These are phyloP conservation scores for Syzygium grande DNA, from an alignment of 345 rosid genomes.

Conservation along the genomic window DNA sequence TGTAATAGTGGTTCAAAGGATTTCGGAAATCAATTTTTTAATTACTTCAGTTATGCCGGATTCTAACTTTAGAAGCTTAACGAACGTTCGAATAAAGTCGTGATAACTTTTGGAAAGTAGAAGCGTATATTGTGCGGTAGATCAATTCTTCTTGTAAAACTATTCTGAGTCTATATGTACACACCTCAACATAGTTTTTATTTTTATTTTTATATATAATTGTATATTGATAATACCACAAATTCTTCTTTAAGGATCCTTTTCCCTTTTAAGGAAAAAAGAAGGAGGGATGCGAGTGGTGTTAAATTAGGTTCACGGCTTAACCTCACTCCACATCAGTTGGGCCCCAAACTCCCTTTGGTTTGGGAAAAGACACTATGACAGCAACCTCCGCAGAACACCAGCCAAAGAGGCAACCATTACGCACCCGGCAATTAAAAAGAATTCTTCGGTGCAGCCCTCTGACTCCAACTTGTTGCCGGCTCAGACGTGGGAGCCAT, in stretches of 20 bases:
- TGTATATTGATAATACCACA: background rate
- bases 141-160: background rate
- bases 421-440: background rate
- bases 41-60: background rate
- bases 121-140: background rate
- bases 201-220: background rate
- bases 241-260: background rate
- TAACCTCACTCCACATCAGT: background rate
- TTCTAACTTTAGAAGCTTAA: background rate
- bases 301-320: background rate
- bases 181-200: background rate
- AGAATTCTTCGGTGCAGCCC: background rate
- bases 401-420: background rate
- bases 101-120: background rate
- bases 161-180: background rate
- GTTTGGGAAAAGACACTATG: conserved; percentile 21
- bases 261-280: conserved; percentile 3
- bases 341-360: conserved; percentile 16
- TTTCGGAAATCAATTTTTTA: background rate
- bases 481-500: background rate
- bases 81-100: background rate
- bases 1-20: background rate
- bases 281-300: background rate
- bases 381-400: background rate
- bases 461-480: background rate